These are phyloP conservation scores for Saturnispora halmiae DNA, from an alignment of 805 yeast species.

Conservation along the genomic window DNA sequence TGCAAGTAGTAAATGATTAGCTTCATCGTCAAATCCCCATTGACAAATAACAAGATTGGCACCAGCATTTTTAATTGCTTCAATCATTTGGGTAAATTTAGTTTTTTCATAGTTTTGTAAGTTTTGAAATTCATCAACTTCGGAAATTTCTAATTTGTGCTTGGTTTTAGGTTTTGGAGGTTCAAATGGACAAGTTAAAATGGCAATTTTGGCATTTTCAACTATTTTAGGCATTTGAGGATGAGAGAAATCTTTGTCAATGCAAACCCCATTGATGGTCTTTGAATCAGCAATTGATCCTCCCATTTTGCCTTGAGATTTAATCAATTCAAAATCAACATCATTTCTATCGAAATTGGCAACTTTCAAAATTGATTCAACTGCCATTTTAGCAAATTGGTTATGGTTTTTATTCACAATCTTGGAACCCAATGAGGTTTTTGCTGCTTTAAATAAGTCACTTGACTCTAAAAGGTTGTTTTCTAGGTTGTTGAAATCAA, in stretches of 20 bases:
- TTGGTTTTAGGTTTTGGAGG: conserved; percentile 99
- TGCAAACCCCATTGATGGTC: conserved; percentile 81
- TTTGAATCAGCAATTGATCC: conserved; percentile 83
- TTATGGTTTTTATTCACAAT: conserved; percentile 91
- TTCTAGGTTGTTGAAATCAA: conserved; percentile 24
- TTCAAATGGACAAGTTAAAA: conserved; percentile 96
- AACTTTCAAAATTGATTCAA: conserved; percentile 86
- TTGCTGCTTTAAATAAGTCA: conserved; percentile 83
- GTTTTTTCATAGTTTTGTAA: conserved; percentile 88
- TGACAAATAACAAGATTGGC: conserved; percentile 97
- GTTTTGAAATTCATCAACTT: conserved; percentile 89
- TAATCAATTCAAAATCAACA: conserved; percentile 94
- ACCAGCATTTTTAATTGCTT: conserved; percentile 75
- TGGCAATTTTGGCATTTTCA: conserved; percentile 79
- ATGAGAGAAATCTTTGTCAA: conserved; percentile 95
- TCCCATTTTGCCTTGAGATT: conserved; percentile 92
- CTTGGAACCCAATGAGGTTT: conserved; percentile 90
- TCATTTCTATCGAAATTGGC: conserved; percentile 89
- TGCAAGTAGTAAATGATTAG: conserved; percentile 82
- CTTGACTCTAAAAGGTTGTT: conserved; percentile 29
- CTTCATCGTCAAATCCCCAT: conserved; percentile 99
- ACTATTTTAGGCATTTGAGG: conserved; percentile 93
- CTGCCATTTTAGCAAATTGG: conserved; percentile 93
- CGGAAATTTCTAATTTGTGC: conserved; percentile 86
- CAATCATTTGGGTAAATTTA: conserved; percentile 85